Evolutionary conservation across 495 filamentous ascomycete species (phyloP), one percentile per base, ranked within the genome.

Genomic region (Tetracladium setigerum): DNA sequence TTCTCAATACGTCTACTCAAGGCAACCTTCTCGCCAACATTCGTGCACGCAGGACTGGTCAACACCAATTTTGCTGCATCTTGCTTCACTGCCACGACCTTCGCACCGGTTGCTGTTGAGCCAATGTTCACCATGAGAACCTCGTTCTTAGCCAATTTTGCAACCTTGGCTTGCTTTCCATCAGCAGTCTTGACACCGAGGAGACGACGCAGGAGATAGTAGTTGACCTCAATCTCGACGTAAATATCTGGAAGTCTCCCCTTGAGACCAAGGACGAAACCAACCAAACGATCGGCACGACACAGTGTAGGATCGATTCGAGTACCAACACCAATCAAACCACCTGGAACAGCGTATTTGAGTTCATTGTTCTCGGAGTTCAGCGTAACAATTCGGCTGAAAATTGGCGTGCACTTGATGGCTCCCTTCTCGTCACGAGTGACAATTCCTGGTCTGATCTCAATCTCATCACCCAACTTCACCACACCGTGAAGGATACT

Each of bases 41-140:
- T 84, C 16, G 89, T 95, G 71, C 89, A 95, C 33, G 89, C 90
- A 17, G 89, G 89, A 64, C 78, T 87, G 46, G 89, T 95, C 63
- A 95, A 68, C 39, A 70, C 60, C 49, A 94, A 73, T 69, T 95
- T 95, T 35, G 94, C 94, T 32, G 87, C 89, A 81, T 97, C 94
- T 49, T 90, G 88, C 79, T 91, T 95, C 54, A 96, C 92, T 58
- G 87, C 89, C 37, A 90, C 76, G 14, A 98, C 89, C 77, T 95
- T 97, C 46, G 85, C 86, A 51, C 92, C 92, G 16, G 91, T 95
- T 38, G 92, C 91, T 12, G 91, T 95, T 19, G 88, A 94, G 46
- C 92, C 92, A 61, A 98, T 96, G 74, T 98, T 98, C 48, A 98
- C 92, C 91, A 98, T 96, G 59, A 91, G 85, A 57, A 97, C 88